Percentiles rank a stretch among this genome's conserved stretches.
Evolutionary conservation across 2,329 filamentous ascomycete species (phyloP).

Genomic region (Calonectria naviculata): DNA sequence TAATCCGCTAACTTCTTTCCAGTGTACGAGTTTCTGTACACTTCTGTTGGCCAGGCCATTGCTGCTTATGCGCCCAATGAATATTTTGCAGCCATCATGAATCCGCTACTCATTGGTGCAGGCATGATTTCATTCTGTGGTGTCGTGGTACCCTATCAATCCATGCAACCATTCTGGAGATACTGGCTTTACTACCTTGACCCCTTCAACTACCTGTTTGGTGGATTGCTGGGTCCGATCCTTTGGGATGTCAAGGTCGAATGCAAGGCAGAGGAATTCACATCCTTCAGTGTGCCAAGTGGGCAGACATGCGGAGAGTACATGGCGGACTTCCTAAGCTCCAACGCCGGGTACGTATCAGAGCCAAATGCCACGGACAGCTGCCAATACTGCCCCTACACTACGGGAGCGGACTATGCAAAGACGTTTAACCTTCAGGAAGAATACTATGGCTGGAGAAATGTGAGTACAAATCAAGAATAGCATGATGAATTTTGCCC

Average conservation of each 20-base stretch:
- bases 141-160: slow-evolving; percentile 35
- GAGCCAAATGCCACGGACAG: slow-evolving; percentile 20
- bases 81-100: slow-evolving; percentile 59
- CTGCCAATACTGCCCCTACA: slow-evolving; percentile 29
- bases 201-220: slow-evolving; percentile 54
- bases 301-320: slow-evolving; percentile 30
- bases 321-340: slow-evolving; percentile 27
- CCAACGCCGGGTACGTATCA: slow-evolving; percentile 26
- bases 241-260: slow-evolving; percentile 52
- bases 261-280: slow-evolving; percentile 46
- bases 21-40: slow-evolving; percentile 56
- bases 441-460: slow-evolving; percentile 33
- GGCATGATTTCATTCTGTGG: slow-evolving; percentile 42
- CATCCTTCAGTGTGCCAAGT: slow-evolving; percentile 10
- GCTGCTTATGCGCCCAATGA: slow-evolving; percentile 62
- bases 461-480: slow-evolving; percentile 26
- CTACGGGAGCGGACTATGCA: slow-evolving; percentile 28
- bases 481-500: not conserved
- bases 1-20: slow-evolving; percentile 29
- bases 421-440: slow-evolving; percentile 29
- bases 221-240: slow-evolving; percentile 48
- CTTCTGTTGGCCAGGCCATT: slow-evolving; percentile 54
- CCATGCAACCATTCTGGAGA: slow-evolving; percentile 38
- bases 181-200: slow-evolving; percentile 54
- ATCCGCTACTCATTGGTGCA: slow-evolving; percentile 56